Evolutionary conservation across 257 asterid genomes (phyloP).

Genomic region (Solanum chiquidenum): DNA sequence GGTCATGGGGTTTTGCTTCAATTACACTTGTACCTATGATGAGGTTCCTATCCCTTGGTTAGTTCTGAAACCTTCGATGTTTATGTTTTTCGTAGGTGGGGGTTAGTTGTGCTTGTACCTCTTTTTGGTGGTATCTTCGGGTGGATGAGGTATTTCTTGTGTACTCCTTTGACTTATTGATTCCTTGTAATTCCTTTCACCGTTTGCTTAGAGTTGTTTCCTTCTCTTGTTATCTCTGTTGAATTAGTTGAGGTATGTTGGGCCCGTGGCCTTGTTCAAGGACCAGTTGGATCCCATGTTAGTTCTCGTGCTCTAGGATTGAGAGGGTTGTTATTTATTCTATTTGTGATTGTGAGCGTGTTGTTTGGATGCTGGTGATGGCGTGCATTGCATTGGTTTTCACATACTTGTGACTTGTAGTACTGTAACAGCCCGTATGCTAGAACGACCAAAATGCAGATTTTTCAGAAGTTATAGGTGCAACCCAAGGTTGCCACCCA

Average conservation of each 20-base stretch:
- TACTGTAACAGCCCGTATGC: no score
- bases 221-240: background rate
- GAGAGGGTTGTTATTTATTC: background rate
- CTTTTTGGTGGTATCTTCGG: background rate
- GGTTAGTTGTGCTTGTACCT: background rate
- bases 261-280: background rate
- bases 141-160: background rate
- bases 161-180: background rate
- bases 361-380: background rate
- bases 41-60: background rate
- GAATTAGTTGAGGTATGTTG: background rate
- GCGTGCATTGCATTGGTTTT: background rate
- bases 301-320: background rate
- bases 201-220: background rate
- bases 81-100: background rate
- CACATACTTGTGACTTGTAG: background rate
- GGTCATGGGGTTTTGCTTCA: background rate
- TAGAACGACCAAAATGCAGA: no score
- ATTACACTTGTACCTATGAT: background rate
- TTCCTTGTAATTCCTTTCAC: background rate
- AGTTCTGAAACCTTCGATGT: background rate
- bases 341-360: background rate
- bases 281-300: background rate
- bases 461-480: no score
- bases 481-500: no score